These are phyloP conservation scores for Agaricus bisporus DNA, from an alignment of 768 basidiomycete species.

Conservation along the genomic window DNA sequence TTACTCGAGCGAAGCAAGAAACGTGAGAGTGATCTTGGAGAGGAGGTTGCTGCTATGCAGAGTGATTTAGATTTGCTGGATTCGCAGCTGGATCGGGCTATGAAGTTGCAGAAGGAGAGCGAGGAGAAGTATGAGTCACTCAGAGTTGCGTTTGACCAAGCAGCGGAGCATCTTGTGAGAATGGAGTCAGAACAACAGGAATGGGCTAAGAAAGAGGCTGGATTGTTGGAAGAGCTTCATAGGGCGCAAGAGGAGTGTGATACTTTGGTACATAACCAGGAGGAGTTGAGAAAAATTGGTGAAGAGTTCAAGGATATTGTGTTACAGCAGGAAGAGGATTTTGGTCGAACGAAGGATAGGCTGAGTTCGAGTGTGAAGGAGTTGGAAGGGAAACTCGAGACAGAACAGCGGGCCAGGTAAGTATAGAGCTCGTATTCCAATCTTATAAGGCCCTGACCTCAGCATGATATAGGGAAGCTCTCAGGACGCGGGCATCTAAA, in stretches of 20 bases:
- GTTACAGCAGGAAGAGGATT: slow-evolving; percentile 74
- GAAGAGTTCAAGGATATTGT: slow-evolving; percentile 69
- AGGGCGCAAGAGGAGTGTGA: slow-evolving; percentile 56
- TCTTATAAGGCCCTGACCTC: not conserved
- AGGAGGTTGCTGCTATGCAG: slow-evolving; percentile 76
- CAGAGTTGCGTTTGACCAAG: slow-evolving; percentile 71
- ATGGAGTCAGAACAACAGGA: slow-evolving; percentile 72
- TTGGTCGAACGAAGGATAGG: slow-evolving; percentile 67
- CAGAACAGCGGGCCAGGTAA: slow-evolving; percentile 49
- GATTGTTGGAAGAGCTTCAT: slow-evolving; percentile 51
- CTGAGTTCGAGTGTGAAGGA: slow-evolving; percentile 60
- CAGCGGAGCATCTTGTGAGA: slow-evolving; percentile 79
- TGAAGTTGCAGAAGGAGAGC: slow-evolving; percentile 70
- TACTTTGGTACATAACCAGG: slow-evolving; percentile 48
- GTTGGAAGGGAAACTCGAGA: slow-evolving; percentile 62
- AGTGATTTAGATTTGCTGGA: slow-evolving; percentile 80
- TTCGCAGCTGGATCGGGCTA: slow-evolving; percentile 76
- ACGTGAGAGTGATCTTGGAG: slow-evolving; percentile 80
- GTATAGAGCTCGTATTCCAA: slow-evolving; percentile 33
- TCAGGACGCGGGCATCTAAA: slow-evolving; percentile 51
- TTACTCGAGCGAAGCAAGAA: slow-evolving; percentile 79
- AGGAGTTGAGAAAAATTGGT: slow-evolving; percentile 55
- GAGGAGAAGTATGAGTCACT: slow-evolving; percentile 75
- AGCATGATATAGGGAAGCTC: slow-evolving; percentile 44
- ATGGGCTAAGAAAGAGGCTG: slow-evolving; percentile 59